These are phyloP conservation scores for Neurospora cerealis DNA, from an alignment of 495 filamentous ascomycete species.

Conservation along the genomic window DNA sequence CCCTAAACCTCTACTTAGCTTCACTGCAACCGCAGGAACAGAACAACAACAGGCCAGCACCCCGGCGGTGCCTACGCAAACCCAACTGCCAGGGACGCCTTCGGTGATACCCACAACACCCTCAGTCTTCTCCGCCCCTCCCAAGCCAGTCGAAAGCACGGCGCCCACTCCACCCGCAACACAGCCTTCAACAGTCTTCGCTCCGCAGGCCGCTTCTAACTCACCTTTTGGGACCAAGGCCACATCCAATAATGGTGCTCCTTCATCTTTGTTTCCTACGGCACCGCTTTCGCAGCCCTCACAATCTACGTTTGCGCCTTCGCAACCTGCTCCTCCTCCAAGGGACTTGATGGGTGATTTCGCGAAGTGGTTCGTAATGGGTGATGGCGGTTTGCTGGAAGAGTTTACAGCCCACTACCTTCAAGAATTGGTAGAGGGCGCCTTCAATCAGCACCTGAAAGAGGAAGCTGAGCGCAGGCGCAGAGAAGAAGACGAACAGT, in stretches of 20 bases:
- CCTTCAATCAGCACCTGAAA: constrained; percentile 21
- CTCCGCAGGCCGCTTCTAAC: not conserved
- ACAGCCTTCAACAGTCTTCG: constrained; percentile 2
- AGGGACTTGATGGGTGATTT: constrained; percentile 29
- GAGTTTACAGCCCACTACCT: constrained; percentile 25
- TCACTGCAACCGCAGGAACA: not conserved
- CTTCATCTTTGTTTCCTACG: not conserved
- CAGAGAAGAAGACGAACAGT: constrained; percentile 31
- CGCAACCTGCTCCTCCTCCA: constrained; percentile 1
- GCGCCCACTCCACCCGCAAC: not conserved
- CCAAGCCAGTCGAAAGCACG: not conserved
- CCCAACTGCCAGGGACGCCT: not conserved
- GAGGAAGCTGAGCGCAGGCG: constrained; percentile 27
- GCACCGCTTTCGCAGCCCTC: not conserved
- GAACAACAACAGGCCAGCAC: not conserved
- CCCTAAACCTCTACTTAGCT: not conserved
- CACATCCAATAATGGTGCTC: not conserved
- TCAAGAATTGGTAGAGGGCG: constrained; percentile 22
- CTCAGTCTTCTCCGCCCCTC: not conserved
- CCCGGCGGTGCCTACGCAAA: not conserved
- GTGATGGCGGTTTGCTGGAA: constrained; percentile 33
- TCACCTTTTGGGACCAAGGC: not conserved
- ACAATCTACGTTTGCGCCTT: not conserved
- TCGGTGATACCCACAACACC: not conserved
- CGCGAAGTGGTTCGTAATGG: constrained; percentile 36